A percentile compares a stretch with the other conserved stretches of the same genome.
Conservation (phyloP, 202 grass and related monocot genomes). For the Eragrostis tef region DNA sequence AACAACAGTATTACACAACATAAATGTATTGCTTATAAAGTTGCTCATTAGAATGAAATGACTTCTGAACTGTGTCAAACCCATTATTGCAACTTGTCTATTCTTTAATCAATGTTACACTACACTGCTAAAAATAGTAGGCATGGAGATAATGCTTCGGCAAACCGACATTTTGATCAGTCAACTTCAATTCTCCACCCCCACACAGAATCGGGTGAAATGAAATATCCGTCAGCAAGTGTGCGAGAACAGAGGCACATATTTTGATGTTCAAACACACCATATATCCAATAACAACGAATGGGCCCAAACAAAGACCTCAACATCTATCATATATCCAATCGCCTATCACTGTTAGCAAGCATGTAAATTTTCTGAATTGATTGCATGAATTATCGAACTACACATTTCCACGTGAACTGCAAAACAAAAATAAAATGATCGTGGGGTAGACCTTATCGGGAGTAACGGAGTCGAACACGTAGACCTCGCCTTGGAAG, state of each 20-base stretch:
- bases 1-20: neutral
- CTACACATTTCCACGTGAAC: constrained; percentile 22
- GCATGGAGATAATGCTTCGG: neutral
- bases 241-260: neutral
- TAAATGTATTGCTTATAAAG: constrained; percentile 12
- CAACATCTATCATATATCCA: constrained; percentile 5
- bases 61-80: constrained; percentile 17
- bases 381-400: constrained; percentile 23
- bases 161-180: constrained; percentile 10
- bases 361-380: constrained; percentile 1
- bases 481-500: constrained; percentile 94
- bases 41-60: neutral
- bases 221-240: neutral
- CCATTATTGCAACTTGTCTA: neutral
- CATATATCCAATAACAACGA: neutral
- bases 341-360: neutral
- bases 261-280: neutral
- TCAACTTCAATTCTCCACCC: neutral
- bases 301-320: constrained; percentile 1
- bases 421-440: constrained; percentile 4
- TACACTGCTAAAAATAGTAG: neutral
- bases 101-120: neutral
- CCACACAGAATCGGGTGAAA: neutral
- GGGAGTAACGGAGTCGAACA: constrained; percentile 85
- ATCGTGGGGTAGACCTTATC: constrained; percentile 59